Conservation (phyloP, 106 monocot genomes). For the Posidonia australis region DNA sequence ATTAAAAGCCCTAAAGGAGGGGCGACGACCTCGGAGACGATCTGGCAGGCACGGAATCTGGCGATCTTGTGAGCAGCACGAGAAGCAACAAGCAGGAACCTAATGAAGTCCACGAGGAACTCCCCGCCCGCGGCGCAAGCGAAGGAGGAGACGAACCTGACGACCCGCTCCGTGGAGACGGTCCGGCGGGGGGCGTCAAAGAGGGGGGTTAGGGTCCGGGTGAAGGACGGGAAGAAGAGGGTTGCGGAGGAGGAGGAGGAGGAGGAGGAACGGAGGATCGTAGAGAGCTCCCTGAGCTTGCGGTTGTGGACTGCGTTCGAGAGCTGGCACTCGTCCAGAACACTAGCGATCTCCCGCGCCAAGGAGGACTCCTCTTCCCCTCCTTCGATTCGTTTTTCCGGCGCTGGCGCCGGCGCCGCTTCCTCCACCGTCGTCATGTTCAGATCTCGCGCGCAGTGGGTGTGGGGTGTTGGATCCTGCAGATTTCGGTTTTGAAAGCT, state of each 20-base stretch:
- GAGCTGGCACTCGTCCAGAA: conserved; percentile 68
- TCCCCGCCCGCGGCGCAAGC: conserved; percentile 22
- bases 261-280: conserved; percentile 30
- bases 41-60: conserved; percentile 82
- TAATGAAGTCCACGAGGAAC: conserved; percentile 52
- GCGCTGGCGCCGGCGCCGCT: not conserved
- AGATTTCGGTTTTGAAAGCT: too few species aligned
- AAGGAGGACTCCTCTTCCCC: conserved; percentile 4
- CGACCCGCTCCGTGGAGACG: conserved; percentile 38
- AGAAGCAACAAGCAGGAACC: conserved; percentile 56
- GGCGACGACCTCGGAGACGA: conserved; percentile 63
- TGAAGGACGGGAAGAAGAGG: conserved; percentile 49
- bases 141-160: conserved; percentile 66
- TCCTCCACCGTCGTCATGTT: not conserved
- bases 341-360: conserved; percentile 33
- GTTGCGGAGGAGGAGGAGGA: not conserved
- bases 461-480: too few species aligned
- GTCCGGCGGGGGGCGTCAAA: conserved; percentile 51
- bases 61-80: conserved; percentile 38
- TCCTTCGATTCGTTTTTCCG: not conserved
- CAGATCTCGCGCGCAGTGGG: too few species aligned
- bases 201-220: conserved; percentile 41
- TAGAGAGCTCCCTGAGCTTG: conserved; percentile 60
- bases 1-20: not conserved
- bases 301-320: conserved; percentile 64